These are phyloP conservation scores for Magnaporthiopsis poae DNA, from an alignment of 2,329 filamentous ascomycete species.

Conservation along the genomic window DNA sequence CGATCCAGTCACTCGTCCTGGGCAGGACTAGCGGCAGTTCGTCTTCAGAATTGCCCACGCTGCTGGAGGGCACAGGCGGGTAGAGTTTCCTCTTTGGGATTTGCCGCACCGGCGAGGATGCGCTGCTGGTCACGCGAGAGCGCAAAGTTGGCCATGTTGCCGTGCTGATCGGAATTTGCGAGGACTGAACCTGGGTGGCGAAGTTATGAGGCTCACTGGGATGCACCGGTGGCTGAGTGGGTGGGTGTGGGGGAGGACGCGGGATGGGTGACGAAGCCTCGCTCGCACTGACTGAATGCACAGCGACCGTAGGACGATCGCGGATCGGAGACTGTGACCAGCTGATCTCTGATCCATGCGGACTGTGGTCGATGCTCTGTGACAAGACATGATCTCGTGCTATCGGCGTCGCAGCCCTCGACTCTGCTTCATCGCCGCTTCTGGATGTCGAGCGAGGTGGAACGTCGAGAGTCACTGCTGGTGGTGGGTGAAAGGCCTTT, in stretches of 20 bases:
- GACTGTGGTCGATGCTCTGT: background rate
- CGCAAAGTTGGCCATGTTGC: background rate
- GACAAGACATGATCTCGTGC: no score
- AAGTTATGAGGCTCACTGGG: background rate
- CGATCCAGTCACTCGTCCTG: constrained; percentile 2
- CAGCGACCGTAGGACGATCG: background rate
- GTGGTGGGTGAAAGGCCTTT: background rate
- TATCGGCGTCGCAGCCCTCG: background rate
- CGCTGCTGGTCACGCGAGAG: background rate
- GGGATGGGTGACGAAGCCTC: background rate
- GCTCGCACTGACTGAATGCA: background rate
- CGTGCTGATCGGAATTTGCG: background rate
- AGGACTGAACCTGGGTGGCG: background rate
- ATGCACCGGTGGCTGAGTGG: background rate
- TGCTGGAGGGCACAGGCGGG: background rate
- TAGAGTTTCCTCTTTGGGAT: no score
- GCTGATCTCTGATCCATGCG: background rate
- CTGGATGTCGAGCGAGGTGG: background rate
- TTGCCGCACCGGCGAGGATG: background rate
- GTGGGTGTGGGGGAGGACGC: background rate
- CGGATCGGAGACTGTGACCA: background rate
- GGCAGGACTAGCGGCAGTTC: constrained; percentile 10
- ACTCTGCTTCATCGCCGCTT: background rate
- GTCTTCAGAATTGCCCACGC: constrained; percentile 11
- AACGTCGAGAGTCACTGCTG: background rate